phyloP scores from a whole-genome alignment of 176 grass and related monocot genomes.

The Guadua angustifolia region DNA sequence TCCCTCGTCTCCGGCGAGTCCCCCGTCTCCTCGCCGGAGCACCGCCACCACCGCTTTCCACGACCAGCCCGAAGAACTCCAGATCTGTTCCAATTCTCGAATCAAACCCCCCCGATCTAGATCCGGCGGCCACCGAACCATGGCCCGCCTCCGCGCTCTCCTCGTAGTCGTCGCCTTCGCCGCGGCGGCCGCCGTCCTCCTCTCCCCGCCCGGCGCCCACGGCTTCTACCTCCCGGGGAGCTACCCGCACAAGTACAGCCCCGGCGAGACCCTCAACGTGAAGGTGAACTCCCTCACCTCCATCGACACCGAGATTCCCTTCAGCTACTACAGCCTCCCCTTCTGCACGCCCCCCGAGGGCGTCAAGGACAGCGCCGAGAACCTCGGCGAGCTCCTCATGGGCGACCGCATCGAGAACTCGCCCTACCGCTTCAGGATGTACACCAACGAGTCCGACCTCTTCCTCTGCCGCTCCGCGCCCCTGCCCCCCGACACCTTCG shows the following conservation, averaged over 20 bases:
- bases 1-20: slow-evolving; percentile 10
- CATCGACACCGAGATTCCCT: slow-evolving; percentile 84
- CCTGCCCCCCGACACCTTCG: slow-evolving; percentile 46
- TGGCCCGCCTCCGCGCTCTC: slow-evolving; percentile 40
- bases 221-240: slow-evolving; percentile 78
- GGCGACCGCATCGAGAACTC: slow-evolving; percentile 87
- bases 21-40: slow-evolving; percentile 29
- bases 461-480: slow-evolving; percentile 62
- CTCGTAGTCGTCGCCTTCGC: neutral
- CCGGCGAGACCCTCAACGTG: slow-evolving; percentile 50
- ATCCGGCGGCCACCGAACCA: slow-evolving; percentile 39
- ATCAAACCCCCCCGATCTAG: slow-evolving; percentile 27
- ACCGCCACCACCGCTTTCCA: slow-evolving; percentile 4
- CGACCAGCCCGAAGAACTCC: neutral
- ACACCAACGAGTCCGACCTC: slow-evolving; percentile 67
- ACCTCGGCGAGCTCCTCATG: slow-evolving; percentile 85
- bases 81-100: neutral
- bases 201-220: neutral
- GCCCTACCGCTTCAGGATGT: slow-evolving; percentile 72
- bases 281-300: slow-evolving; percentile 76
- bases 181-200: neutral
- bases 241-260: slow-evolving; percentile 75
- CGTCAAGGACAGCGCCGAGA: slow-evolving; percentile 82
- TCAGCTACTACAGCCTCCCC: slow-evolving; percentile 78
- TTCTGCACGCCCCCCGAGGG: slow-evolving; percentile 65